A percentile compares a stretch with the other conserved stretches of the same genome.
Conservation (phyloP, 352 stramenopile species). For the Globisporangium paroecandrum region DNA sequence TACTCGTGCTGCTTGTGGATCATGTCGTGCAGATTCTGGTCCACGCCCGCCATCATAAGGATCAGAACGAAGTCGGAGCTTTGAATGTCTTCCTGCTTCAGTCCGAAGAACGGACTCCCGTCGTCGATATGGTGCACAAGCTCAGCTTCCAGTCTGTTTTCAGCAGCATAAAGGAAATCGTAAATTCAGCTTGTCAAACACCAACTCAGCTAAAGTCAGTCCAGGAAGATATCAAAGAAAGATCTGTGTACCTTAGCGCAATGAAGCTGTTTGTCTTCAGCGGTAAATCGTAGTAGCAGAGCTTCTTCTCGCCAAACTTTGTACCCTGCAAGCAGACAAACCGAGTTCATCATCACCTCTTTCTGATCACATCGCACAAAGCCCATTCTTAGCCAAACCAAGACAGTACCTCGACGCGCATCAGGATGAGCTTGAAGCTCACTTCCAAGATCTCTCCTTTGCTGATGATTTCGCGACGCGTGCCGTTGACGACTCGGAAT, state of each 20-base stretch:
- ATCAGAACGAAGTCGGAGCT: constrained; percentile 50
- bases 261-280: constrained; percentile 47
- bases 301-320: constrained; percentile 35
- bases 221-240: neutral
- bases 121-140: constrained; percentile 44
- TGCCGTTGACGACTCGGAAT: constrained; percentile 58
- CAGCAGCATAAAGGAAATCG: neutral
- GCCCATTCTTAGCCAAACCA: neutral
- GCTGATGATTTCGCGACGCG: constrained; percentile 33
- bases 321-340: constrained; percentile 24
- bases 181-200: neutral
- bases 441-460: constrained; percentile 53
- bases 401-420: constrained; percentile 48
- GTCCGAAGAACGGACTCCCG: constrained; percentile 43
- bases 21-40: constrained; percentile 62
- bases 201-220: neutral
- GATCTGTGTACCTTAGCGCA: constrained; percentile 28
- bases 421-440: constrained; percentile 60
- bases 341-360: neutral
- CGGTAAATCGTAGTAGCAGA: constrained; percentile 64
- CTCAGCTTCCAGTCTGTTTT: constrained; percentile 42
- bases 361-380: neutral
- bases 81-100: constrained; percentile 26
- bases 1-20: constrained; percentile 57
- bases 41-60: constrained; percentile 52